These are phyloP conservation scores for Suillus occidentalis DNA, from an alignment of 768 basidiomycete species.

Conservation along the genomic window DNA sequence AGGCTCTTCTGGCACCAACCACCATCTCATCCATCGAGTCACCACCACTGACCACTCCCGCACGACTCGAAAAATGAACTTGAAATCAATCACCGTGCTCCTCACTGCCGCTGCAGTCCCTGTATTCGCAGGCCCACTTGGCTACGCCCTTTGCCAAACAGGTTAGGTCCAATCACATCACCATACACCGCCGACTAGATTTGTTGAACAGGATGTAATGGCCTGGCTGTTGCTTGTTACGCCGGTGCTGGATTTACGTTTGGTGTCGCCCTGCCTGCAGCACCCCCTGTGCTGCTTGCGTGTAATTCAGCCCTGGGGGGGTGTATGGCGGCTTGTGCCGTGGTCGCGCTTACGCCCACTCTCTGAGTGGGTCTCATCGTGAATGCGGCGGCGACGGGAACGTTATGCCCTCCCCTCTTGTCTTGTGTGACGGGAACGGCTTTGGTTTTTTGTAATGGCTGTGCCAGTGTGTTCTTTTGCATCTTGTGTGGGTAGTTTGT, in stretches of 20 bases:
- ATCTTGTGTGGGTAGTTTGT: neutral
- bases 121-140: conserved; percentile 17
- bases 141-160: conserved; percentile 26
- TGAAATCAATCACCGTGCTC: conserved; percentile 21
- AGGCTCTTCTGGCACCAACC: neutral
- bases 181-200: neutral
- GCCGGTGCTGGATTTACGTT: conserved; percentile 24
- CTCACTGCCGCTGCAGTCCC: conserved; percentile 15
- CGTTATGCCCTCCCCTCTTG: neutral
- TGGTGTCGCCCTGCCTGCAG: conserved; percentile 19
- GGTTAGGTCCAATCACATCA: conserved; percentile 11
- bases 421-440: neutral
- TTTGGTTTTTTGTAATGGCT: neutral
- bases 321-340: conserved; percentile 27
- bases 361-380: conserved; percentile 15
- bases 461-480: neutral
- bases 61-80: conserved; percentile 20
- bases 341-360: conserved; percentile 21
- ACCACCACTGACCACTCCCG: neutral
- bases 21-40: neutral
- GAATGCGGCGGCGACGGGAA: neutral
- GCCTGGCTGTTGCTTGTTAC: conserved; percentile 22
- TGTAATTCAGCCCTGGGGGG: conserved; percentile 25
- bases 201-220: conserved; percentile 23
- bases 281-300: conserved; percentile 20